phyloP scores from a whole-genome alignment of 2,329 filamentous ascomycete species.

The Paecilomyces niveus region DNA sequence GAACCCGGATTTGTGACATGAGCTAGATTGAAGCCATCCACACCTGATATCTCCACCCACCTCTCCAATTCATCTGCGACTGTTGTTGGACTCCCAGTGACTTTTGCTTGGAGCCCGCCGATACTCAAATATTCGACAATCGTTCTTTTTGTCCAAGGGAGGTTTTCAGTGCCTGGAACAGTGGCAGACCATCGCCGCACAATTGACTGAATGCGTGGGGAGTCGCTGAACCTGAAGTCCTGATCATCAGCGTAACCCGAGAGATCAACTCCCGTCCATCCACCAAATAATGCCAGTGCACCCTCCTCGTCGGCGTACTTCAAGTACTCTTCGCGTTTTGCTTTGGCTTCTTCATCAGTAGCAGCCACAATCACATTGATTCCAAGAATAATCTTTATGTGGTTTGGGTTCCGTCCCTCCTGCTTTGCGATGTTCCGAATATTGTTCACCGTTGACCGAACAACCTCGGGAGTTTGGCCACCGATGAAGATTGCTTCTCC shows the following conservation, averaged over 20 bases:
- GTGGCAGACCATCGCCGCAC: conserved; percentile 38
- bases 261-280: conserved; percentile 42
- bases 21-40: conserved; percentile 30
- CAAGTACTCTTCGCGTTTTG: conserved; percentile 35
- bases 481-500: conserved; percentile 42
- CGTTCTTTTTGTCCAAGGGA: conserved; percentile 31
- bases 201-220: conserved; percentile 37
- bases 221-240: conserved; percentile 37
- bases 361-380: conserved; percentile 38
- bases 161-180: conserved; percentile 31
- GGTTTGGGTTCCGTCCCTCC: conserved; percentile 30
- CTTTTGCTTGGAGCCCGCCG: conserved; percentile 28
- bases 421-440: conserved; percentile 32
- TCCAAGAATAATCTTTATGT: conserved; percentile 40
- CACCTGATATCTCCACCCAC: conserved; percentile 25
- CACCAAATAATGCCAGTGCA: conserved; percentile 40
- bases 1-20: conserved; percentile 27
- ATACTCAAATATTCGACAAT: conserved; percentile 28
- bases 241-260: conserved; percentile 37
- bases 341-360: conserved; percentile 38
- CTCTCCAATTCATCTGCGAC: conserved; percentile 32
- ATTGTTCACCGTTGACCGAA: conserved; percentile 34
- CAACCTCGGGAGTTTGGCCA: conserved; percentile 36
- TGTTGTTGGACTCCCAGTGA: conserved; percentile 28
- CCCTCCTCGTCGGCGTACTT: conserved; percentile 40